Conservation (phyloP, 306 rosid species). For the Benincasa hispida region DNA sequence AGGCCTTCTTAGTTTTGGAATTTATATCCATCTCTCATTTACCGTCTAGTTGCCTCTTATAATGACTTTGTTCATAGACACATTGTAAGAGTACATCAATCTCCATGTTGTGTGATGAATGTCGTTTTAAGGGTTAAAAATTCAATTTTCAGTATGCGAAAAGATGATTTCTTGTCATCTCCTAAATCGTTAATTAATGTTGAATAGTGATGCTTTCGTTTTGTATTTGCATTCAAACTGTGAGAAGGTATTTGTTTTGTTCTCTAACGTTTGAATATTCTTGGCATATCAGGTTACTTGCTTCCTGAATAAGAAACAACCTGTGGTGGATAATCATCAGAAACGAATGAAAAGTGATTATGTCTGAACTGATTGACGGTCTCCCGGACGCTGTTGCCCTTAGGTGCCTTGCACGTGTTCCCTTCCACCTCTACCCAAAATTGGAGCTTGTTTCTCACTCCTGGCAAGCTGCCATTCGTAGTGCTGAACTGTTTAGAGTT, state of each 20-base stretch:
- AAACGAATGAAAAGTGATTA: constrained; percentile 43
- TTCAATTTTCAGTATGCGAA: neutral
- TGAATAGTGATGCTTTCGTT: neutral
- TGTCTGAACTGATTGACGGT: constrained; percentile 91
- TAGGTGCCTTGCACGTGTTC: constrained; percentile 90
- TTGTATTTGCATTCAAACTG: neutral
- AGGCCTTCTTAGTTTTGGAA: neutral
- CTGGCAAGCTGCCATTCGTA: constrained; percentile 75
- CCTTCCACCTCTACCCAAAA: constrained; percentile 73
- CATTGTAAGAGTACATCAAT: neutral
- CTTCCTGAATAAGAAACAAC: constrained; percentile 12
- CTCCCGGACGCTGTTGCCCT: constrained; percentile 89
- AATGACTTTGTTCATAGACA: neutral
- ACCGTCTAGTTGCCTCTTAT: neutral
- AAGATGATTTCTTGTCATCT: neutral
- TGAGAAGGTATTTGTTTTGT: neutral
- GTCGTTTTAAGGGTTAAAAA: neutral
- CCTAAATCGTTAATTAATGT: neutral
- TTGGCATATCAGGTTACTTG: constrained; percentile 20
- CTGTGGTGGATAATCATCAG: constrained; percentile 15
- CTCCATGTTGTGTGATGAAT: neutral
- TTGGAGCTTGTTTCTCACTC: constrained; percentile 80
- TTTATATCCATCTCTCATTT: no score
- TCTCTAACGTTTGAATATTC: neutral
- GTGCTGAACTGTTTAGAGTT: constrained; percentile 65